Percentiles rank a stretch among this genome's conserved stretches.
Evolutionary conservation across 2,329 filamentous ascomycete genomes (phyloP).

Genomic region (Fusarium buharicum): DNA sequence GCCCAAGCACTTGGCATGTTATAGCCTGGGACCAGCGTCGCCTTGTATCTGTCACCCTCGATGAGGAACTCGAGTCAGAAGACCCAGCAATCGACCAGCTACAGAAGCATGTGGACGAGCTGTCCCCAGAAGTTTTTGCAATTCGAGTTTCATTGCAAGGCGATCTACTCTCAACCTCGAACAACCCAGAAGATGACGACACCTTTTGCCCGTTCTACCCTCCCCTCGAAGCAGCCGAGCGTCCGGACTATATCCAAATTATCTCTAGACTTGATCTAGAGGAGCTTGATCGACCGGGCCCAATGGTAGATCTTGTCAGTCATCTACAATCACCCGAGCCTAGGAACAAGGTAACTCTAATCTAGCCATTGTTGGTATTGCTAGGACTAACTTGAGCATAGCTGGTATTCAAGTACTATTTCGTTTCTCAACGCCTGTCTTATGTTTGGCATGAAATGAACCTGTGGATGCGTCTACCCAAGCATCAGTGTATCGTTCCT

Average conservation of each 20-base stretch:
- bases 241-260: slow-evolving; percentile 31
- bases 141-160: slow-evolving; percentile 41
- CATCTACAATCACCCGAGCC: neutral
- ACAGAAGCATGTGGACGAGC: slow-evolving; percentile 33
- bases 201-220: slow-evolving; percentile 43
- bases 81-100: slow-evolving; percentile 41
- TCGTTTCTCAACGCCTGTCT: slow-evolving; percentile 33
- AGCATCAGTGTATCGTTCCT: slow-evolving; percentile 52
- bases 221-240: slow-evolving; percentile 31
- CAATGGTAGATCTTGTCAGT: slow-evolving; percentile 45
- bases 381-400: neutral
- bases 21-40: slow-evolving; percentile 46
- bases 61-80: slow-evolving; percentile 37
- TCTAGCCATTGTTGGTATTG: too few species aligned
- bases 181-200: slow-evolving; percentile 44
- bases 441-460: slow-evolving; percentile 51
- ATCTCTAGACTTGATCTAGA: slow-evolving; percentile 39
- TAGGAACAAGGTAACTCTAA: neutral
- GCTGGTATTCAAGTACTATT: slow-evolving; percentile 52
- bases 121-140: slow-evolving; percentile 33
- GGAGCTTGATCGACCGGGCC: slow-evolving; percentile 47
- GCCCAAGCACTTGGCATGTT: slow-evolving; percentile 45
- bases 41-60: slow-evolving; percentile 46
- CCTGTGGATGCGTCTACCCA: slow-evolving; percentile 49
- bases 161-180: slow-evolving; percentile 36